phyloP scores from a whole-genome alignment of 768 basidiomycete species.

The Leccinum aurantiacum region DNA sequence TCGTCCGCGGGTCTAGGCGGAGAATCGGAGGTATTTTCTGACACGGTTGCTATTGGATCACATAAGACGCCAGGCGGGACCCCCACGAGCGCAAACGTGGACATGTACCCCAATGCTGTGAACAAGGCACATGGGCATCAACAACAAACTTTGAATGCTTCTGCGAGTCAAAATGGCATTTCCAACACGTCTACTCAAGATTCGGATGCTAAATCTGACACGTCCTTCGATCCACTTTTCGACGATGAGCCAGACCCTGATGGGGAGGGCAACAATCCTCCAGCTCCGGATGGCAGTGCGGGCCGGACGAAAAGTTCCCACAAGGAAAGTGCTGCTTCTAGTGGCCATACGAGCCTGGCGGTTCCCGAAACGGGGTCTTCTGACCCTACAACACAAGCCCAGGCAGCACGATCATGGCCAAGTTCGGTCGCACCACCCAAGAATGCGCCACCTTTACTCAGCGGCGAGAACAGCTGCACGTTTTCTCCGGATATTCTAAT shows the following conservation, averaged over 20 bases:
- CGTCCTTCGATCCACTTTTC: conserved; percentile 86
- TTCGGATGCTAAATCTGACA: conserved; percentile 71
- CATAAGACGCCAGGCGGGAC: conserved; percentile 15
- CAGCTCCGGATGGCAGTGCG: conserved; percentile 18
- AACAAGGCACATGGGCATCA: conserved; percentile 20
- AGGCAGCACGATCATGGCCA: conserved; percentile 28
- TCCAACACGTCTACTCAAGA: conserved; percentile 33
- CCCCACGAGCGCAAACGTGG: conserved; percentile 24
- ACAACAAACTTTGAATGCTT: conserved; percentile 18
- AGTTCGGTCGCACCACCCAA: conserved; percentile 57
- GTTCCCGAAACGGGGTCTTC: conserved; percentile 30
- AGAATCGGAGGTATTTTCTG: conserved; percentile 21
- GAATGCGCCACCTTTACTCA: conserved; percentile 74
- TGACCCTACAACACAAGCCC: conserved; percentile 23
- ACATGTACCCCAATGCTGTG: conserved; percentile 18
- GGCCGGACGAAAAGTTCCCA: conserved; percentile 17
- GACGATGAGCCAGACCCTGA: conserved; percentile 77
- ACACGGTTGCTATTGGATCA: conserved; percentile 6
- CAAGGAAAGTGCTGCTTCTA: conserved; percentile 14
- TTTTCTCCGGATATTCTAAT: conserved; percentile 84
- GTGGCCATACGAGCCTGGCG: conserved; percentile 23
- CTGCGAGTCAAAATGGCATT: conserved; percentile 26
- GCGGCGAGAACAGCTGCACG: conserved; percentile 53
- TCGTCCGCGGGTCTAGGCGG: conserved; percentile 27
- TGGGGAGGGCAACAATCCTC: conserved; percentile 38